Evolutionary conservation across 164 flowering plant species (phyloP), one percentile per base, ranked within the genome.

Genomic region (Taxillus chinensis): DNA sequence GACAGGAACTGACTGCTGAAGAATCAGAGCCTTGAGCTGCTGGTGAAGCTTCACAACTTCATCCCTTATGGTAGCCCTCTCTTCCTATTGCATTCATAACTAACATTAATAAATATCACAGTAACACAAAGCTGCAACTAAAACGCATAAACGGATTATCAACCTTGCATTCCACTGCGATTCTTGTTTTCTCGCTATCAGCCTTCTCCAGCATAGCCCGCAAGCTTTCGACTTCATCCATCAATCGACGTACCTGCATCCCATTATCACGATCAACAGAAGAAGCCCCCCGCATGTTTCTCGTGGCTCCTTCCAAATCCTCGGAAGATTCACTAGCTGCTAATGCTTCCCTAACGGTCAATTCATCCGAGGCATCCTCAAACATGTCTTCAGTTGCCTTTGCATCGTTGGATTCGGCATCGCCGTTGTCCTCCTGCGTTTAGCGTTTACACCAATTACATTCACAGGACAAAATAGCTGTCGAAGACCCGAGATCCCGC

Each of bases 351-450:
- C 62, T 70, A 59, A 45, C 58, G 41, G 57, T 65, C 62, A 82
- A 64, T 65, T 83, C 81, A 57, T 88, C 96, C 1, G 86, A 74
- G 45, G 86, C 86, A 75, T 88, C 92, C 43, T 83, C 82, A 73
- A 88, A 88, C 77, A 73, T 78, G 57, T 83, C 90, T 12, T 82
- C 84, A 8, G 71, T 51, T 45, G 61, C 71, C 60, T 64, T 78
- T 56, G 60, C 77, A 42, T 75, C 80, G 65, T 64, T 68, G 6
- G 64, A 64, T 11, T 64, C 68, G 41, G 50, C 65, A 48, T 49
- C 64, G 56, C 3, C 15, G 40, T 60, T 62, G 27, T 71, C 54
- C 45, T 68, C 78, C 79, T 80, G 70, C 68, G 64, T 49, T 62
- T 40, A 13, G 12, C 53, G 40, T 45, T 9, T 41, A 38, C 50